phyloP scores from a whole-genome alignment of 352 stramenopile species.

The Hyphochytrium catenoides region DNA sequence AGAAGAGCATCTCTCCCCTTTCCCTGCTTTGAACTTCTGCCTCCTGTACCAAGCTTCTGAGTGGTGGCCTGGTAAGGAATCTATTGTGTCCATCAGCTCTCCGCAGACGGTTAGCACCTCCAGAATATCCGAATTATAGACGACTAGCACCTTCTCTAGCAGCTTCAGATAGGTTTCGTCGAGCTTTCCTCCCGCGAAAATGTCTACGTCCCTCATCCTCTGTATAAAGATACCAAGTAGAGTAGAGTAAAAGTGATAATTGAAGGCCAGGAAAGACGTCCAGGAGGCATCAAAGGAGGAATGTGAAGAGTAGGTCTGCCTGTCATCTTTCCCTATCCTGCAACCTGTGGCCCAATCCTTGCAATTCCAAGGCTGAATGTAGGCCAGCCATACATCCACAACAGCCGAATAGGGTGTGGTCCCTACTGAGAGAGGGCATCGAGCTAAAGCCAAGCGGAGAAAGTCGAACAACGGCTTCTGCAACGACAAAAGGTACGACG shows the following conservation, averaged over 20 bases:
- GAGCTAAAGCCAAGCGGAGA: constrained; percentile 48
- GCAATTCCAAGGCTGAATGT: constrained; percentile 57
- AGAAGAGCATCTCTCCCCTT: too few relatives aligned
- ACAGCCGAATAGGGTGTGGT: constrained; percentile 49
- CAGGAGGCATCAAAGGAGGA: constrained; percentile 32
- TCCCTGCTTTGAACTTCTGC: too few relatives aligned
- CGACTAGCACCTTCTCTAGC: constrained; percentile 32
- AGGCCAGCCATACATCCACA: constrained; percentile 55
- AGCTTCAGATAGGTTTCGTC: constrained; percentile 24
- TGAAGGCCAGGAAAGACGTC: constrained; percentile 50
- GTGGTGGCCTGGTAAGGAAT: too few relatives aligned
- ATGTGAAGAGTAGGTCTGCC: not conserved
- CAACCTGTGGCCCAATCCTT: constrained; percentile 18
- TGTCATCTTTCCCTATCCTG: not conserved
- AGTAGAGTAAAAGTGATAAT: constrained; percentile 64
- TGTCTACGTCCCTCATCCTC: constrained; percentile 52
- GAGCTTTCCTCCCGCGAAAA: constrained; percentile 26
- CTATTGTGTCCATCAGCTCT: too few relatives aligned
- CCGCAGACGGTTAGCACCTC: constrained; percentile 28
- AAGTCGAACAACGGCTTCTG: constrained; percentile 41
- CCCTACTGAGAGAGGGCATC: constrained; percentile 38
- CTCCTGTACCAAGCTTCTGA: too few relatives aligned
- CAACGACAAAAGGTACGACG: too few relatives aligned
- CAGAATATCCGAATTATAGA: constrained; percentile 39
- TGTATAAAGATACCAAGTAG: constrained; percentile 47